Base-by-base conservation (phyloP, 2,329 filamentous ascomycete genomes). In the Fusarium dimerum region DNA sequence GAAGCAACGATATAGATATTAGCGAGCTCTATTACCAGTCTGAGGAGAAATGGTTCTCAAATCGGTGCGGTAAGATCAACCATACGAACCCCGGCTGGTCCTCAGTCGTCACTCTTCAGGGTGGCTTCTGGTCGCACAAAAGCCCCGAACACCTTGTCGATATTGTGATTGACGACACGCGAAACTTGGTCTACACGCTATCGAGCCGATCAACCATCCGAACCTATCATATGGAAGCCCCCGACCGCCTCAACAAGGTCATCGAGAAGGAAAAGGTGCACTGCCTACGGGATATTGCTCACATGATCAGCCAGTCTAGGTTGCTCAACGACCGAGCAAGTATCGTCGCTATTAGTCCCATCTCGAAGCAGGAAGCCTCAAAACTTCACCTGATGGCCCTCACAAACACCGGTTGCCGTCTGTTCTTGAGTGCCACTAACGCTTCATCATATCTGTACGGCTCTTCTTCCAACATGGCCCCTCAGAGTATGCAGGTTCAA, bases 1-100 rank as follows among this genome's bases (percentile, higher is more conserved):
- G 92, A 38, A 82, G 81, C 46, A 82, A 79, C 46, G 90, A 93
- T 60, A 91, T 91, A 58, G 92, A 97, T 64, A 85, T 99, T 44
- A 90, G 94, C 70, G 94, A 99, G 73, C 82, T 99, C 48, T 92
- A 89, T 62, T 99, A 99, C 69, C 93, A 97, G 72, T 92, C 96
- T 66, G 92, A 97, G 71, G 94, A 99, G 73, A 88, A 89, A 63
- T 99, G 94, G 94, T 99, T 99, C 68, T 88, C 89, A 48, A 92
- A 86, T 71, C 84, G 89, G 60, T 95, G 90, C 68, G 86, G 88
- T 54, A 96, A 92, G 73, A 86, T 93, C 57, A 95, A 95, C 68
- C 94, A 97, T 70, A 93, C 88, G 45, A 87, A 83, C 68, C 85
- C 83, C 4, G 86, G 88, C 34, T 87, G 89, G 77, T 80, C 81